A percentile compares a stretch with the other conserved stretches of the same genome.
phyloP scores from a whole-genome alignment of 306 rosid species.

The Potentilla sterilis region DNA sequence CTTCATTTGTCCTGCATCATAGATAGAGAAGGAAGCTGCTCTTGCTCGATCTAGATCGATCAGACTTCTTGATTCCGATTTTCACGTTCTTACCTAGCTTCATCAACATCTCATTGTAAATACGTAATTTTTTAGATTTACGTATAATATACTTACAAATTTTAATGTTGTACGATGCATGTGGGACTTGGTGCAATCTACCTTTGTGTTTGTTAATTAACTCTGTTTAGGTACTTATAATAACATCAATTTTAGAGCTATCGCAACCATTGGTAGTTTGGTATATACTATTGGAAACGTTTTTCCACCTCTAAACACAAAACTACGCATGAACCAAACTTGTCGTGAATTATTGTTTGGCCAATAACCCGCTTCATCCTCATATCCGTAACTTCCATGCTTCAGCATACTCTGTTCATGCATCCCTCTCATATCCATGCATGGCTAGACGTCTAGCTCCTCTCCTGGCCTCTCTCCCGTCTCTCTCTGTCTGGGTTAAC shows the following conservation, averaged over 20 bases:
- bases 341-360: conserved; percentile 5
- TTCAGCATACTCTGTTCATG: background rate
- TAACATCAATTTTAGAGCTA: background rate
- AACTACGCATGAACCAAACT: background rate
- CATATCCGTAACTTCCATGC: conserved; percentile 15
- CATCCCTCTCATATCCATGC: background rate
- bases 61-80: too few relatives aligned
- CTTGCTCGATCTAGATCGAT: too few relatives aligned
- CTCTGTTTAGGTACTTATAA: too few relatives aligned
- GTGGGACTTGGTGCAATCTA: too few relatives aligned
- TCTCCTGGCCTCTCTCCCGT: background rate
- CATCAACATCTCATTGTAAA: too few relatives aligned
- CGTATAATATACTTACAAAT: too few relatives aligned
- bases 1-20: too few relatives aligned
- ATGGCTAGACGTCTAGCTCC: background rate
- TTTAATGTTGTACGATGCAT: too few relatives aligned
- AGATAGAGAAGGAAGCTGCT: too few relatives aligned
- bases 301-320: conserved; percentile 3
- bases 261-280: background rate
- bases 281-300: background rate
- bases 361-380: conserved; percentile 26
- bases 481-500: background rate
- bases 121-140: too few relatives aligned
- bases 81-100: too few relatives aligned
- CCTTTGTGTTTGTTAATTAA: too few relatives aligned